A percentile compares a stretch with the other conserved stretches of the same genome.
Evolutionary conservation across 345 rosid genomes (phyloP).

Genomic region (Rhizophora apiculata): DNA sequence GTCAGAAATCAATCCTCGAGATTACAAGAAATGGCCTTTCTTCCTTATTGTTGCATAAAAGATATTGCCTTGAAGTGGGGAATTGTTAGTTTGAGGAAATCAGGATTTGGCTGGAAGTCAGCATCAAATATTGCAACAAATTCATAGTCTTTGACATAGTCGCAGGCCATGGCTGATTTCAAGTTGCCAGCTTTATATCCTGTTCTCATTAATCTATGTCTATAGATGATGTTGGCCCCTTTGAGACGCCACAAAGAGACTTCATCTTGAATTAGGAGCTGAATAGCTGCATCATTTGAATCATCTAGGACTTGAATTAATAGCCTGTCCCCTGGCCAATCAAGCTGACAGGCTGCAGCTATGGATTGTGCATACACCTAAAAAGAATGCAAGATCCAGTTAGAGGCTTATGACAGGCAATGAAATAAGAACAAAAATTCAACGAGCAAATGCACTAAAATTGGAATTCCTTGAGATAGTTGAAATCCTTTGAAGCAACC

Average conservation of each 20-base stretch:
- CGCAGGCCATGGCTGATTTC: slow-evolving; percentile 86
- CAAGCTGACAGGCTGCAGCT: slow-evolving; percentile 73
- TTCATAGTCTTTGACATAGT: slow-evolving; percentile 73
- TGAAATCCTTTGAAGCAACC: no score
- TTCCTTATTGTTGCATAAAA: neutral
- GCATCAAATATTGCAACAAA: slow-evolving; percentile 80
- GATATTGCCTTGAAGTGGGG: slow-evolving; percentile 77
- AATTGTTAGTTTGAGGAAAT: slow-evolving; percentile 66
- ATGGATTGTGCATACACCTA: slow-evolving; percentile 84
- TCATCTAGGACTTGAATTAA: slow-evolving; percentile 88
- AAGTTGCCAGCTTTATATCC: slow-evolving; percentile 96
- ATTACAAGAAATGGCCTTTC: neutral
- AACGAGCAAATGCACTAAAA: no score
- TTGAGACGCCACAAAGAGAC: slow-evolving; percentile 62
- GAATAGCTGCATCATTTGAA: slow-evolving; percentile 63
- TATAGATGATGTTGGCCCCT: slow-evolving; percentile 75
- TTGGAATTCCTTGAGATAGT: no score
- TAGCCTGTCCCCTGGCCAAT: slow-evolving; percentile 81
- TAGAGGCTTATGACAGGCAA: neutral
- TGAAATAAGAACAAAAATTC: no score
- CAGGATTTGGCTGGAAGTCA: slow-evolving; percentile 80
- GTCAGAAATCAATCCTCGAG: neutral
- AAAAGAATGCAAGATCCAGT: neutral
- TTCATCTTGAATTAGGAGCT: slow-evolving; percentile 70
- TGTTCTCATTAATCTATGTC: slow-evolving; percentile 77